These are phyloP conservation scores for Boletus pseudo-olivaceus DNA, from an alignment of 768 basidiomycete species.

Conservation along the genomic window DNA sequence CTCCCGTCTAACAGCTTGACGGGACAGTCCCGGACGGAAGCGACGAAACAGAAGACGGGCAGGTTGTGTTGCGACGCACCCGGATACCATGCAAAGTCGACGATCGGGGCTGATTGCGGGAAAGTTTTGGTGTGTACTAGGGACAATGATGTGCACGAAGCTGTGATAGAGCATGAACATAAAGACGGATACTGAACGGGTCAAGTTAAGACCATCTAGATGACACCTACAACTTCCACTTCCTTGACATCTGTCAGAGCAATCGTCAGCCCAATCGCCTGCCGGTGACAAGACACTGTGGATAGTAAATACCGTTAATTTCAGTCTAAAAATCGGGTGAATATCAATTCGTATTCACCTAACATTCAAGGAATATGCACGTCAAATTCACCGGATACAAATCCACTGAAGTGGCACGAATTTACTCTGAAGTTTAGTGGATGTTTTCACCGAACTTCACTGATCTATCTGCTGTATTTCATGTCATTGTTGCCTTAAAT, in stretches of 20 bases:
- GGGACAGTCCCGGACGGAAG: constrained; percentile 81
- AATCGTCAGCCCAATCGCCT: neutral
- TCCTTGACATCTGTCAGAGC: neutral
- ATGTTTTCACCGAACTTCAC: no score
- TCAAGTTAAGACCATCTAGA: neutral
- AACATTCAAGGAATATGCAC: no score
- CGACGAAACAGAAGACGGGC: constrained; percentile 76
- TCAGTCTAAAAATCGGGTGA: no score
- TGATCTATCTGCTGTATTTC: no score
- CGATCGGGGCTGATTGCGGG: constrained; percentile 63
- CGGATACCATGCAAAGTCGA: constrained; percentile 86
- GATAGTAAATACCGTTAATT: no score
- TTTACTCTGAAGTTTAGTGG: no score
- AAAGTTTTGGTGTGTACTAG: constrained; percentile 29
- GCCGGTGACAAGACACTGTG: no score
- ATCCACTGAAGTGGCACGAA: no score
- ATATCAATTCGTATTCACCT: no score
- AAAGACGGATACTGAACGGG: neutral
- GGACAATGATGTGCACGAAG: neutral
- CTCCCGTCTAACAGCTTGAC: constrained; percentile 80
- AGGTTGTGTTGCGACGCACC: constrained; percentile 56
- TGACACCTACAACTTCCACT: neutral
- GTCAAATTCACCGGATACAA: no score
- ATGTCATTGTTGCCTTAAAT: no score
- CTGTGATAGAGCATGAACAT: neutral